Percentiles rank a stretch among this genome's conserved stretches.
Evolutionary conservation across 1,284 basidiomycete genomes (phyloP).

Genomic region (Trichosporon asahii): DNA sequence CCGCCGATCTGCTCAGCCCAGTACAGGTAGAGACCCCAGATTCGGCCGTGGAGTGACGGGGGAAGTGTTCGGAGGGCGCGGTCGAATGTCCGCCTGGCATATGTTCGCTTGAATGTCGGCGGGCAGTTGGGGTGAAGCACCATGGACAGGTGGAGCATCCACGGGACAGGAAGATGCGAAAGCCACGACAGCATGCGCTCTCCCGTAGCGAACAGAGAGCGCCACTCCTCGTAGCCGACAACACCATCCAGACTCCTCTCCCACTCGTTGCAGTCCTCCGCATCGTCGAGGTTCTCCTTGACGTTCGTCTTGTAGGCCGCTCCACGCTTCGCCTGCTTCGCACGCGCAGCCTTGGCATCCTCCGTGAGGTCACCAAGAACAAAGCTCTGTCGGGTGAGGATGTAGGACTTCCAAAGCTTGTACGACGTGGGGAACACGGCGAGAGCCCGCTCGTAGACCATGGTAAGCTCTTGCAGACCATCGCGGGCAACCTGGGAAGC

Average conservation of each 20-base stretch:
- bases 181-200: constrained; percentile 94
- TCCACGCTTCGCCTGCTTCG: constrained; percentile 64
- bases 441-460: constrained; percentile 89
- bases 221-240: constrained; percentile 95
- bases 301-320: constrained; percentile 78
- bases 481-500: constrained; percentile 68
- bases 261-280: constrained; percentile 83
- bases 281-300: constrained; percentile 77
- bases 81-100: constrained; percentile 91
- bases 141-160: constrained; percentile 88
- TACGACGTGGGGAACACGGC: constrained; percentile 83
- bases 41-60: constrained; percentile 85
- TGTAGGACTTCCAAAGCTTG: constrained; percentile 93
- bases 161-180: constrained; percentile 78
- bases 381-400: constrained; percentile 76
- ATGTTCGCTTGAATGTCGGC: constrained; percentile 74
- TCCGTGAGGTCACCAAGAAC: constrained; percentile 67
- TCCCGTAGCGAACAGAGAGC: constrained; percentile 75
- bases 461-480: constrained; percentile 76
- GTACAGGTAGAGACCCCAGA: constrained; percentile 92
- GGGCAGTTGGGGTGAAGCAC: constrained; percentile 90
- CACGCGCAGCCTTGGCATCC: constrained; percentile 49
- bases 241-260: constrained; percentile 78
- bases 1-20: constrained; percentile 87
- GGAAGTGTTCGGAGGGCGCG: constrained; percentile 89